These are phyloP conservation scores for Xylariaceae sp. DNA, from an alignment of 2,329 filamentous ascomycete species.

Conservation along the genomic window DNA sequence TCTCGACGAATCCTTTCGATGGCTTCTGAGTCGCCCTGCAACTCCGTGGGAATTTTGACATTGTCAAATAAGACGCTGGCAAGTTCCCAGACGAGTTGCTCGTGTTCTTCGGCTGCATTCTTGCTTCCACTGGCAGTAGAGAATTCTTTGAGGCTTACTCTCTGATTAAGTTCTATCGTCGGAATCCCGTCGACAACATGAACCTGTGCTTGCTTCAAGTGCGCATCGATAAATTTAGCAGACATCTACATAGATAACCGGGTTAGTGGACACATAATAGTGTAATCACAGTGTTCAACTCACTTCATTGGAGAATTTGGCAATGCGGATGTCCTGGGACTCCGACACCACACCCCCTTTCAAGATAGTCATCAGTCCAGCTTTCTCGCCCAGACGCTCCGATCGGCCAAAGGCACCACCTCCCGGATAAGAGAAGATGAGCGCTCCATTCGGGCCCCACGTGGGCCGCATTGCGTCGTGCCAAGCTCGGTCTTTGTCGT, in stretches of 20 bases:
- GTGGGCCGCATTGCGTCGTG: slow-evolving; percentile 70
- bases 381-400: slow-evolving; percentile 34
- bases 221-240: slow-evolving; percentile 49
- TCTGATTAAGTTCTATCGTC: slow-evolving; percentile 44
- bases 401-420: slow-evolving; percentile 29
- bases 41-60: slow-evolving; percentile 41
- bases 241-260: slow-evolving; percentile 40
- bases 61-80: slow-evolving; percentile 82
- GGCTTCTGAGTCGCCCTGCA: slow-evolving; percentile 34
- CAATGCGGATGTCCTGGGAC: slow-evolving; percentile 59
- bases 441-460: slow-evolving; percentile 69
- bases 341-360: slow-evolving; percentile 58
- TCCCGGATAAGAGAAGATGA: slow-evolving; percentile 56
- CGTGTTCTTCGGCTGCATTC: slow-evolving; percentile 49
- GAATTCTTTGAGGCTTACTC: slow-evolving; percentile 46
- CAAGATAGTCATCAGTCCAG: slow-evolving; percentile 48
- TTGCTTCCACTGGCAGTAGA: slow-evolving; percentile 33
- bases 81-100: slow-evolving; percentile 78
- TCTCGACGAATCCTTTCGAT: slow-evolving; percentile 48
- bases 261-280: slow-evolving; percentile 2
- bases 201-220: slow-evolving; percentile 53
- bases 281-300: slow-evolving; percentile 14
- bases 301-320: slow-evolving; percentile 55
- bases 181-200: slow-evolving; percentile 54
- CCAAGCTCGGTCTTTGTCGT: slow-evolving; percentile 59